A percentile compares a stretch with the other conserved stretches of the same genome.
These are phyloP conservation scores for Globisporangium cederbergense DNA, from an alignment of 352 stramenopile species.

Conservation along the genomic window DNA sequence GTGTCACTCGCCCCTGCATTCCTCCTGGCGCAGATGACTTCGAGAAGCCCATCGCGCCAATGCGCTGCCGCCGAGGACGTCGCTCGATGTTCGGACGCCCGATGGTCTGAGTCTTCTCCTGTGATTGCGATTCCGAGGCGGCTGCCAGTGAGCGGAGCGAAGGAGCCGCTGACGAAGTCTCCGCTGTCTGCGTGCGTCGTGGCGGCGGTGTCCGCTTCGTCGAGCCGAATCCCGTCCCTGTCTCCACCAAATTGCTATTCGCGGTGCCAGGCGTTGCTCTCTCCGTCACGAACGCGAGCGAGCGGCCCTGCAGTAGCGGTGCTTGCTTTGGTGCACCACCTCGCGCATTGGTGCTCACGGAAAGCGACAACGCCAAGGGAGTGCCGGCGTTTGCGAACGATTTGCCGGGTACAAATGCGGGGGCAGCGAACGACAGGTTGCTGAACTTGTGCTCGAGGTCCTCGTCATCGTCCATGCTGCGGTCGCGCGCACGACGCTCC, in stretches of 20 bases:
- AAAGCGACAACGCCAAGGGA: conserved; percentile 5
- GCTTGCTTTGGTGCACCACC: neutral
- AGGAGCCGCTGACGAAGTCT: neutral
- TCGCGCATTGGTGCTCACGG: neutral
- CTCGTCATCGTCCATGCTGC: conserved; percentile 47
- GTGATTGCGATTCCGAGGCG: conserved; percentile 5
- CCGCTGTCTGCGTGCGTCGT: neutral
- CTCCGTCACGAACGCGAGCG: conserved; percentile 55
- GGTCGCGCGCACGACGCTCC: conserved; percentile 55
- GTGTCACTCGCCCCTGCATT: conserved; percentile 12
- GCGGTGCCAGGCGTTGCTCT: conserved; percentile 15
- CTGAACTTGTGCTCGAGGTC: conserved; percentile 69
- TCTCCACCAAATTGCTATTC: conserved; percentile 17
- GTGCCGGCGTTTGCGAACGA: conserved; percentile 13
- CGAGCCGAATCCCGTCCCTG: neutral
- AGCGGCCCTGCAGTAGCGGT: conserved; percentile 23
- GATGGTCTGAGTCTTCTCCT: conserved; percentile 4
- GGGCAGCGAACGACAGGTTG: conserved; percentile 47
- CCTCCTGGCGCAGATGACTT: conserved; percentile 12
- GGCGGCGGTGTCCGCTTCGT: conserved; percentile 9
- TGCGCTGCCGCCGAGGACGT: conserved; percentile 48
- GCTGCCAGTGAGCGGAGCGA: conserved; percentile 4
- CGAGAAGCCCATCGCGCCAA: conserved; percentile 43
- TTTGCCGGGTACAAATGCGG: conserved; percentile 44
- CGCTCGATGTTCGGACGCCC: conserved; percentile 19